Conservation (phyloP, 805 yeast species). For the Candida nemodendra region DNA sequence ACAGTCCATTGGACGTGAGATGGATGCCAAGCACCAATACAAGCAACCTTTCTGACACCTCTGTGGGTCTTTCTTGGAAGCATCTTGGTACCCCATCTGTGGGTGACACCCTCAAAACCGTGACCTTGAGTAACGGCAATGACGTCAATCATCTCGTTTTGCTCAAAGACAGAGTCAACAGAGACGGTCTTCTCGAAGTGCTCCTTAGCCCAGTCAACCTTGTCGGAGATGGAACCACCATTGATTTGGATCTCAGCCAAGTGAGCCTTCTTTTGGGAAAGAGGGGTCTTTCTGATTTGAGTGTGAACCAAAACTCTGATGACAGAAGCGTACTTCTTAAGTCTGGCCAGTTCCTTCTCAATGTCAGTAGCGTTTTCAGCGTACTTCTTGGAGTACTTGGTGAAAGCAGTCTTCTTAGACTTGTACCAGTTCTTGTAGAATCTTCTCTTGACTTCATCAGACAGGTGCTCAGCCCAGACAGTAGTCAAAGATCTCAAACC, state of each 20-base stretch:
- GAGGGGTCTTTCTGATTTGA: conserved; percentile 98
- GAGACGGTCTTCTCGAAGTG: conserved; percentile 99
- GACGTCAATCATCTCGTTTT: conserved; percentile 97
- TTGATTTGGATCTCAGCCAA: conserved; percentile 99
- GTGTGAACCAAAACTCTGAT: conserved; percentile 99
- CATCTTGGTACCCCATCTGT: conserved; percentile 99
- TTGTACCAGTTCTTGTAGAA: conserved; percentile 99
- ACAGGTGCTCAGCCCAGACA: conserved; percentile 99
- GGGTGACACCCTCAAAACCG: conserved; percentile 99
- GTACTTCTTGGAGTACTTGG: conserved; percentile 99
- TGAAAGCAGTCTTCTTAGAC: conserved; percentile 99
- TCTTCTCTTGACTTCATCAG: conserved; percentile 99
- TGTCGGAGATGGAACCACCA: conserved; percentile 98
- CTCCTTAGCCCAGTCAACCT: conserved; percentile 98
- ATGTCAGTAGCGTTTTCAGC: conserved; percentile 84
- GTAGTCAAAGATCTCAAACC: conserved; percentile 99
- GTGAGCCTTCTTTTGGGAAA: conserved; percentile 99
- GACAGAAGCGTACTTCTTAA: conserved; percentile 95
- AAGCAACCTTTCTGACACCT: conserved; percentile 99
- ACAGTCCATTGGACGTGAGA: conserved; percentile 99
- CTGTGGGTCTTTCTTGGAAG: conserved; percentile 99
- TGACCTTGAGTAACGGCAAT: conserved; percentile 99
- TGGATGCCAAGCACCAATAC: conserved; percentile 99
- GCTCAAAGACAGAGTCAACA: conserved; percentile 95
- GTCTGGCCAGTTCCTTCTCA: conserved; percentile 97